Conservation (phyloP, 805 yeast genomes). For the Komagataella pseudopastoris region DNA sequence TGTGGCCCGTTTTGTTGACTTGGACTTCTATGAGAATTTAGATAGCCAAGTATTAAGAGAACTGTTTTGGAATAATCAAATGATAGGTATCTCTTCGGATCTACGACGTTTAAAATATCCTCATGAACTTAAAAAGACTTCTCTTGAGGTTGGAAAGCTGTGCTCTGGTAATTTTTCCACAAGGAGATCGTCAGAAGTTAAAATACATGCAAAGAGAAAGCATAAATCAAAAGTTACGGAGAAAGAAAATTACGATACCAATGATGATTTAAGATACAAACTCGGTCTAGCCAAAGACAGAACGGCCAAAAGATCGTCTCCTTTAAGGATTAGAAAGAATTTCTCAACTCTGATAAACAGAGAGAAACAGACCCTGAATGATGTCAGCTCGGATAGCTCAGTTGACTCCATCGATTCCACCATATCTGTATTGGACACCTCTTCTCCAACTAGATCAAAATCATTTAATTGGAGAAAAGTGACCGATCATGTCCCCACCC, state of each 20-base stretch:
- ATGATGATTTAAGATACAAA: neutral
- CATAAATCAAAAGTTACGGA: neutral
- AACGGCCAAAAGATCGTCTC: neutral
- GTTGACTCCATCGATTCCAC: neutral
- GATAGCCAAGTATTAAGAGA: neutral
- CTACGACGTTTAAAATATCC: neutral
- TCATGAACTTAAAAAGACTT: neutral
- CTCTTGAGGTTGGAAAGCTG: neutral
- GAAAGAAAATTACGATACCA: neutral
- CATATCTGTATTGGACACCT: neutral
- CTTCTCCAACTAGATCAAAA: neutral
- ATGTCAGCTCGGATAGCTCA: neutral
- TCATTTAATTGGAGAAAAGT: neutral
- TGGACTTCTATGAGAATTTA: neutral
- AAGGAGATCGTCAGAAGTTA: neutral
- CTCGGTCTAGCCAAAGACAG: neutral
- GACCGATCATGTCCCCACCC: neutral
- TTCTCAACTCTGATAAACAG: neutral
- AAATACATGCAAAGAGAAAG: neutral
- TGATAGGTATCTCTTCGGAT: neutral
- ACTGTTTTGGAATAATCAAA: neutral
- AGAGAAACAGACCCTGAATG: neutral
- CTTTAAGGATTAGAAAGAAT: neutral
- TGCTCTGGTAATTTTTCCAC: neutral
- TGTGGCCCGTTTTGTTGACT: neutral